Conservation (phyloP, 179 eudicot genomes). For the Amaranthus tricolor region DNA sequence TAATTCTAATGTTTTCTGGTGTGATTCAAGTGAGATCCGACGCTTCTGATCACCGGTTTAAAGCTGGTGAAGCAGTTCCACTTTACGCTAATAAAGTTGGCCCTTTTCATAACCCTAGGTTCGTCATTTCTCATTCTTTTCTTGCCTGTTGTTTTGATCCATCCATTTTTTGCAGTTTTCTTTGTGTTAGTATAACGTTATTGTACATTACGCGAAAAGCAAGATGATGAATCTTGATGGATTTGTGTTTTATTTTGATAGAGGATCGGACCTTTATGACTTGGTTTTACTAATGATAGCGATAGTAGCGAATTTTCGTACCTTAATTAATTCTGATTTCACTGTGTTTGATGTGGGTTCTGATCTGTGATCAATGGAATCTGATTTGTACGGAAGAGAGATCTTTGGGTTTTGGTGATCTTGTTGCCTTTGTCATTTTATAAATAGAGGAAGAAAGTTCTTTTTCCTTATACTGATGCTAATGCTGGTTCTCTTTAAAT, state of each 20-base stretch:
- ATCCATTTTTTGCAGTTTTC: not conserved
- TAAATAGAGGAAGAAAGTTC: not conserved
- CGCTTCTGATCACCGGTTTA: constrained; percentile 54
- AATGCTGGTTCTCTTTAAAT: not conserved
- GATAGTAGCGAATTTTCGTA: not conserved
- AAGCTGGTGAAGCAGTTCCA: constrained; percentile 56
- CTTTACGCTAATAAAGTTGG: constrained; percentile 70
- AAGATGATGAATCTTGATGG: not conserved
- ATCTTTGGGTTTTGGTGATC: not conserved
- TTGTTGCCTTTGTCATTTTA: not conserved
- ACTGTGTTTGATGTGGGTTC: not conserved
- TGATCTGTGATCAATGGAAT: not conserved
- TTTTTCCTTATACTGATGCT: not conserved
- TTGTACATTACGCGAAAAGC: not conserved
- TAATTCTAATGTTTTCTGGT: constrained; percentile 13
- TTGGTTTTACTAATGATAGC: not conserved
- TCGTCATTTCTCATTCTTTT: not conserved
- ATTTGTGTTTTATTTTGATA: not conserved
- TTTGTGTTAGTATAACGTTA: not conserved
- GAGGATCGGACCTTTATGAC: not conserved
- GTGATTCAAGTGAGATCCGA: constrained; percentile 41
- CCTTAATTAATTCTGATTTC: not conserved
- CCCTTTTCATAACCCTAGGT: constrained; percentile 75
- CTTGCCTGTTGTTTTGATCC: constrained; percentile 7
- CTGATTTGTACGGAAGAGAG: not conserved